These are phyloP conservation scores for Hordeum vulgare DNA, from an alignment of 176 grass and related monocot genomes.

Conservation along the genomic window MorexV3_pseudomolecules_assembly NC_058522.1:128799141-128799640, in stretches of 20 bases:
- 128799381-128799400: neutral
- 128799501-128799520: conserved; percentile 72
- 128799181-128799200: neutral
- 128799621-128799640: conserved; percentile 76
- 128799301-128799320: neutral
- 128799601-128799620: conserved; percentile 74
- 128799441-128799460: conserved; percentile 67
- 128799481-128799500: conserved; percentile 70
- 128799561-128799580: conserved; percentile 76
- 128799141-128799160: conserved; percentile 46
- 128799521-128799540: conserved; percentile 61
- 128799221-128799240: neutral
- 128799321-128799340: too few species aligned
- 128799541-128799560: conserved; percentile 45
- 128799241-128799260: neutral
- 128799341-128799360: neutral
- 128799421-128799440: conserved; percentile 79
- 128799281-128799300: neutral
- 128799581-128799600: conserved; percentile 64
- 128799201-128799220: neutral
- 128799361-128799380: neutral
- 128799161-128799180: conserved; percentile 46
- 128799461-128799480: conserved; percentile 91
- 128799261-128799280: neutral
- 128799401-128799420: neutral